phyloP scores from a whole-genome alignment of 768 basidiomycete genomes.

The Lentinula edodes region DNA sequence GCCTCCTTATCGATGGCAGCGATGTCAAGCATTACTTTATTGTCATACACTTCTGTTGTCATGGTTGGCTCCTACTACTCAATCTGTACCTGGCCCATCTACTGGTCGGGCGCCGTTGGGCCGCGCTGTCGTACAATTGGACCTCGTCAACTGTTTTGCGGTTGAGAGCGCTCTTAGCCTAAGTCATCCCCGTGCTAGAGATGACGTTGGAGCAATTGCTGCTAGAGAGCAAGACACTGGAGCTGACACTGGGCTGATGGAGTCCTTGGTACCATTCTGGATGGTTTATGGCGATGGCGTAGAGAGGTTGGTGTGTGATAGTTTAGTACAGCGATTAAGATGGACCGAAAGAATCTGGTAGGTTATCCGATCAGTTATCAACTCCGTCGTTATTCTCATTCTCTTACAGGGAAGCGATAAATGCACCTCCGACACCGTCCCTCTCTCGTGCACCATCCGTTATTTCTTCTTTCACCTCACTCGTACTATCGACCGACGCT shows the following conservation, averaged over 20 bases:
- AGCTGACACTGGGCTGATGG: conserved; percentile 38
- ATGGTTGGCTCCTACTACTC: conserved; percentile 79
- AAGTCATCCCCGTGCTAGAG: conserved; percentile 71
- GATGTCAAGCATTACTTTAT: conserved; percentile 78
- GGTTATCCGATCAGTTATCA: conserved; percentile 17
- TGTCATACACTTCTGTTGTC: conserved; percentile 81
- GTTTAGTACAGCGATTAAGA: conserved; percentile 75
- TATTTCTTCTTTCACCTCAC: conserved; percentile 37
- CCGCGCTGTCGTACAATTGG: conserved; percentile 79
- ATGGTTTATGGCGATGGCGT: conserved; percentile 87
- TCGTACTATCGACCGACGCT: conserved; percentile 6
- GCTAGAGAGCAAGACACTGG: conserved; percentile 53
- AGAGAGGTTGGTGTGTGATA: conserved; percentile 85
- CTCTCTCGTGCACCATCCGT: conserved; percentile 34
- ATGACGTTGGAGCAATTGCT: conserved; percentile 84
- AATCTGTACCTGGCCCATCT: neutral
- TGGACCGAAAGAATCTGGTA: conserved; percentile 93
- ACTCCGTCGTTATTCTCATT: conserved; percentile 5
- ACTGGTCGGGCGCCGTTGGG: conserved; percentile 25
- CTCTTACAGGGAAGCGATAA: conserved; percentile 66
- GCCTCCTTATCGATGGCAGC: conserved; percentile 74
- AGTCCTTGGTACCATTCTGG: conserved; percentile 85
- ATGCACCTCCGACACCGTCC: conserved; percentile 52
- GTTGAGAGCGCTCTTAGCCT: conserved; percentile 82
- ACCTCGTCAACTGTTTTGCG: conserved; percentile 80